Conservation (phyloP, 805 yeast species). For the Wickerhamiella spandovensis region DNA sequence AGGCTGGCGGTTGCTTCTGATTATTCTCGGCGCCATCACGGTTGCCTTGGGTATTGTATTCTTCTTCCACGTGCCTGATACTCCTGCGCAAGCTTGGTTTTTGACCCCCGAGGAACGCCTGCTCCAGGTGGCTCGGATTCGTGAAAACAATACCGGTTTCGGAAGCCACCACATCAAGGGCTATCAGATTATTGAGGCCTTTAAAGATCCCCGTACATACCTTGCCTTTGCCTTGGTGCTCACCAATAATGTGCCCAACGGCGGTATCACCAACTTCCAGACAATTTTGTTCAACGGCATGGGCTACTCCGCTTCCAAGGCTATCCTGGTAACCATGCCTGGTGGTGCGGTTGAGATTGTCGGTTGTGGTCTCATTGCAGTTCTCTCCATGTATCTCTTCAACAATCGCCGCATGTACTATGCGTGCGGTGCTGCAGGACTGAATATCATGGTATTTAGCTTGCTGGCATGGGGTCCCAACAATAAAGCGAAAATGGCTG, state of each 20-base stretch:
- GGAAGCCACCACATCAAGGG: constrained; percentile 40
- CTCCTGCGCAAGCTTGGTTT: constrained; percentile 37
- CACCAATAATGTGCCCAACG: constrained; percentile 36
- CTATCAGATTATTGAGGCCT: constrained; percentile 39
- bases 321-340: constrained; percentile 33
- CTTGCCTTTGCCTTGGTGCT: constrained; percentile 30
- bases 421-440: constrained; percentile 38
- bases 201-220: constrained; percentile 38
- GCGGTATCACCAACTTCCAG: constrained; percentile 39
- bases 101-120: constrained; percentile 33
- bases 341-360: constrained; percentile 31
- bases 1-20: constrained; percentile 43
- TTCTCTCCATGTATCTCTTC: constrained; percentile 8
- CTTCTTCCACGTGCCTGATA: constrained; percentile 33
- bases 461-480: constrained; percentile 32
- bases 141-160: constrained; percentile 42
- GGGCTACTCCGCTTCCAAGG: constrained; percentile 15
- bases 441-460: constrained; percentile 32
- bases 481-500: constrained; percentile 29
- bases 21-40: constrained; percentile 45
- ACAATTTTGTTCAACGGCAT: constrained; percentile 31
- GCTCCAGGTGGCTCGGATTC: constrained; percentile 37
- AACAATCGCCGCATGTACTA: constrained; percentile 11
- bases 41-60: constrained; percentile 24
- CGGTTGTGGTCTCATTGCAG: constrained; percentile 7